These are phyloP conservation scores for Lathyrus aphaca DNA, from an alignment of 306 rosid genomes.

Conservation along the genomic window DNA sequence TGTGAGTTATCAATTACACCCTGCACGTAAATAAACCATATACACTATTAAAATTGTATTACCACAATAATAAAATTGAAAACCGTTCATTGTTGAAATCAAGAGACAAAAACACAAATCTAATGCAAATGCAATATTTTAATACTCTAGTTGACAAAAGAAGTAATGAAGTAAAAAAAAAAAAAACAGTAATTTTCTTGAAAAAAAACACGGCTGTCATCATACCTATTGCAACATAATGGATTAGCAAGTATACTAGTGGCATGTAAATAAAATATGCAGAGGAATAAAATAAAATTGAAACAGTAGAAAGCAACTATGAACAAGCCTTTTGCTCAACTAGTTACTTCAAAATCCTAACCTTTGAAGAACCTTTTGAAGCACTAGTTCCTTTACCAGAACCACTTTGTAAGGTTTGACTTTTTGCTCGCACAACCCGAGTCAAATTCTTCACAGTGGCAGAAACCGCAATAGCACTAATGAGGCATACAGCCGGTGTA, in stretches of 20 bases:
- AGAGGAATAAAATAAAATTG: not conserved
- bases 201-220: slow-evolving; percentile 29
- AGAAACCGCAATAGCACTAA: slow-evolving; percentile 96
- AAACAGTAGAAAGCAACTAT: slow-evolving; percentile 16
- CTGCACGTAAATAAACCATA: slow-evolving; percentile 55
- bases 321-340: slow-evolving; percentile 19
- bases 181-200: slow-evolving; percentile 18
- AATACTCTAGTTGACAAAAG: slow-evolving; percentile 16
- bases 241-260: not conserved
- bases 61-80: slow-evolving; percentile 22
- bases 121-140: slow-evolving; percentile 4
- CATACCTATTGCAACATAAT: not conserved
- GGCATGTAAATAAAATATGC: not conserved
- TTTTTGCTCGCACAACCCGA: slow-evolving; percentile 65
- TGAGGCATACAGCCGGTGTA: slow-evolving; percentile 94
- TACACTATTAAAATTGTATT: slow-evolving; percentile 14
- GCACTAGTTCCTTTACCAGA: slow-evolving; percentile 68
- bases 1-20: slow-evolving; percentile 85
- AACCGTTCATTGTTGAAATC: not conserved
- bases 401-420: slow-evolving; percentile 66
- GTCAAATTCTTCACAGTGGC: slow-evolving; percentile 89
- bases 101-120: slow-evolving; percentile 20
- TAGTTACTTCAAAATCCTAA: slow-evolving; percentile 38
- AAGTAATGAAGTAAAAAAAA: slow-evolving; percentile 26
- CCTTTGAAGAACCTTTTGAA: slow-evolving; percentile 83